Percentiles rank a stretch among this genome's conserved stretches.
phyloP scores from a whole-genome alignment of 1,139 yeast genomes.

The Diutina neorugosa region DNA sequence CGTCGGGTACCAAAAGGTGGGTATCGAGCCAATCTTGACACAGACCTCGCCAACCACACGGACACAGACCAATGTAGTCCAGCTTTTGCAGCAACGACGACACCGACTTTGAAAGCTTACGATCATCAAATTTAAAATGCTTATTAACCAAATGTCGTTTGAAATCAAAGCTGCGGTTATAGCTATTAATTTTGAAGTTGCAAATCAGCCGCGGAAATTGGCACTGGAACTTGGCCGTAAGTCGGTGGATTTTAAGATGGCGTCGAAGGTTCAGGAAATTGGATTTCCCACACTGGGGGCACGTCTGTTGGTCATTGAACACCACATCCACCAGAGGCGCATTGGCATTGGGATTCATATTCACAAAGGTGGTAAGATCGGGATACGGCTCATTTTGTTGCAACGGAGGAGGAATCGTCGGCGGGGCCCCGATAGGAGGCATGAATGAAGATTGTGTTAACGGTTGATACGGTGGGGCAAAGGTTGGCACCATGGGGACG shows the following conservation, averaged over 20 bases:
- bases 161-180: slow-evolving; percentile 3
- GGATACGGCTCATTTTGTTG: not conserved
- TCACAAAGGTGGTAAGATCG: not conserved
- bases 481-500: not conserved
- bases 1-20: not conserved
- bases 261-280: not conserved
- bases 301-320: not conserved
- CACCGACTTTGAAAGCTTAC: not conserved
- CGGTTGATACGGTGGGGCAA: not conserved
- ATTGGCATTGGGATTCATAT: not conserved
- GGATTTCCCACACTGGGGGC: not conserved
- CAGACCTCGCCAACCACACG: not conserved
- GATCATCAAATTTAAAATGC: slow-evolving; percentile 1
- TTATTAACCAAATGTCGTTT: slow-evolving; percentile 2
- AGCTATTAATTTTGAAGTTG: not conserved
- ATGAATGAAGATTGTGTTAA: not conserved
- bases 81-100: not conserved
- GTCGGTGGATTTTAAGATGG: not conserved
- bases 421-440: not conserved
- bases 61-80: not conserved
- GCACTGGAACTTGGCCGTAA: not conserved
- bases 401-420: not conserved
- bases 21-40: not conserved
- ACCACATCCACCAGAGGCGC: slow-evolving; percentile 1
- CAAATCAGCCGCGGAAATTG: not conserved